A percentile compares a stretch with the other conserved stretches of the same genome.
Conservation (phyloP, 2,329 filamentous ascomycete genomes). For the Phialophora verrucosa region DNA sequence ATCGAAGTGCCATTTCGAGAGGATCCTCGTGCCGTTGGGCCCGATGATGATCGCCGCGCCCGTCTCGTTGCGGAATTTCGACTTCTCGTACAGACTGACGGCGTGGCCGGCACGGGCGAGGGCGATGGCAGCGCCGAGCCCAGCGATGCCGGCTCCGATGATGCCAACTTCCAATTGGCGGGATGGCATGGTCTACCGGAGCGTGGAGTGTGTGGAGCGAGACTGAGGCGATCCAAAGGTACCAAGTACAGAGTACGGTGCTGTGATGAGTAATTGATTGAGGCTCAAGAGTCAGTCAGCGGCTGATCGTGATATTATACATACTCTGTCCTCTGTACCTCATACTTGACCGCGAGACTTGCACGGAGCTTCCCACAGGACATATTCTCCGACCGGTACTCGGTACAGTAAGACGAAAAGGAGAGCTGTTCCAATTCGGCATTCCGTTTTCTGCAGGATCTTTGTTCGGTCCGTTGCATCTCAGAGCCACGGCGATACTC, state of each 20-base stretch:
- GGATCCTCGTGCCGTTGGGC: conserved; percentile 41
- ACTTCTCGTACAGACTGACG: conserved; percentile 43
- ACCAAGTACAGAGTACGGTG: too few relatives aligned
- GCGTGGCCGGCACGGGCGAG: conserved; percentile 43
- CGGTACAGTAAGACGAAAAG: too few relatives aligned
- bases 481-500: neutral
- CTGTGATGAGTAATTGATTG: too few relatives aligned
- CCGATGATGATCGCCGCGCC: conserved; percentile 43
- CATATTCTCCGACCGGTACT: too few relatives aligned
- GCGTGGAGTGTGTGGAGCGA: too few relatives aligned
- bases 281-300: too few relatives aligned
- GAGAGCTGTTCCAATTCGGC: too few relatives aligned
- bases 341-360: too few relatives aligned
- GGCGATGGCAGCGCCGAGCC: conserved; percentile 43
- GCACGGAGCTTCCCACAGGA: too few relatives aligned
- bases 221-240: neutral
- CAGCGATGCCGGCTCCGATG: conserved; percentile 44
- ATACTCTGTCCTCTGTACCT: too few relatives aligned
- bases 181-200: neutral
- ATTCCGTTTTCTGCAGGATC: neutral
- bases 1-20: conserved; percentile 41
- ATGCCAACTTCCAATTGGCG: conserved; percentile 25
- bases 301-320: too few relatives aligned
- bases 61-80: conserved; percentile 41
- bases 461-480: neutral